Evolutionary conservation across 352 stramenopile genomes (phyloP).

Genomic region (Globisporangium cylindrosporum): DNA sequence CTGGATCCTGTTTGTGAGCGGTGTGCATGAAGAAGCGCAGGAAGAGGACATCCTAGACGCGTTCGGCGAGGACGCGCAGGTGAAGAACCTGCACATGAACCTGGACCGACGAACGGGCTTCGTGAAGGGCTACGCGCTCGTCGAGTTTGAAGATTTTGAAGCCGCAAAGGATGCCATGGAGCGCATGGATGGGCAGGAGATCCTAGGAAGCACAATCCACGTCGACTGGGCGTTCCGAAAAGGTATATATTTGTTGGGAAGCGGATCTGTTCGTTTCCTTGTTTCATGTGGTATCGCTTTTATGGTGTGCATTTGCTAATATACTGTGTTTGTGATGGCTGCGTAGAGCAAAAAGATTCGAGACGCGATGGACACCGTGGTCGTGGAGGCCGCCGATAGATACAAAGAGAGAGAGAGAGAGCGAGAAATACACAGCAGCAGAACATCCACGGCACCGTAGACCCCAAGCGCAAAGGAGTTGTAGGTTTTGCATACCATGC

Average conservation of each 20-base stretch:
- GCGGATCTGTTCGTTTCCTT: not conserved
- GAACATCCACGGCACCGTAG: not conserved
- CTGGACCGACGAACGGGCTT: constrained; percentile 94
- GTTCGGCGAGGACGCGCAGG: constrained; percentile 93
- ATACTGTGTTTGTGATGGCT: constrained; percentile 7
- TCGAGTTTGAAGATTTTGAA: constrained; percentile 93
- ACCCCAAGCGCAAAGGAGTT: not conserved
- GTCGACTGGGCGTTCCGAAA: constrained; percentile 95
- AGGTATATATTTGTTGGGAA: constrained; percentile 21
- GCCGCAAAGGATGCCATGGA: constrained; percentile 89
- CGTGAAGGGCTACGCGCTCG: constrained; percentile 94
- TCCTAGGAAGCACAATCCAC: constrained; percentile 88
- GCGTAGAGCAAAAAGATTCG: constrained; percentile 17
- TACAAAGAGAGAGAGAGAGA: not conserved
- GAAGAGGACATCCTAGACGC: constrained; percentile 95
- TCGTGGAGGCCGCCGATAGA: constrained; percentile 52
- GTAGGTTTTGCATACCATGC: not conserved
- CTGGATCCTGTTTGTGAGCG: constrained; percentile 96
- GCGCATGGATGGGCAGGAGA: constrained; percentile 90
- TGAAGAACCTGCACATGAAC: constrained; percentile 96
- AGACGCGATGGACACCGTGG: constrained; percentile 31
- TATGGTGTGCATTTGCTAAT: not conserved
- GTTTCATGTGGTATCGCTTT: not conserved
- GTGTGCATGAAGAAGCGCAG: constrained; percentile 94
- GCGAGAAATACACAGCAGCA: not conserved